Evolutionary conservation across 2,329 filamentous ascomycete genomes (phyloP), one percentile per base, ranked within the genome.

Genomic region (Coniella vitis): DNA sequence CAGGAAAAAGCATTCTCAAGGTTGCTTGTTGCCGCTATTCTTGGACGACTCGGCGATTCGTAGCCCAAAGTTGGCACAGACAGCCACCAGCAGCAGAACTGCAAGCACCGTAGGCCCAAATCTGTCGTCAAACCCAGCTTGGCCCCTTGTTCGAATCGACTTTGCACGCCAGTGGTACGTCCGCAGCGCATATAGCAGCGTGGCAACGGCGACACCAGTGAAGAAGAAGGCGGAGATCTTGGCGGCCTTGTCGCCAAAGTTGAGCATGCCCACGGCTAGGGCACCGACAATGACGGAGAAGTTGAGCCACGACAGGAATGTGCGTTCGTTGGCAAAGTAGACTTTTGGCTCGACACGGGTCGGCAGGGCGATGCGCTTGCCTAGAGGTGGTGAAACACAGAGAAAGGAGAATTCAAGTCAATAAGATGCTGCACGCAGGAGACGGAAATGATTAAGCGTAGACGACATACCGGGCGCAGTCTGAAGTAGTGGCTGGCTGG

Each of bases 281-380:
- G 93, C 93, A 63, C 93, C 93, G 54, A 98, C 86, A 69, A 98
- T 91, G 64, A 98, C 90, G 67, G 90, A 95, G 77, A 97, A 97
- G 79, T 98, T 98, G 64, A 98, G 87, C 93, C 93, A 98, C 70
- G 90, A 95, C 63, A 98, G 83, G 68, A 98, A 98, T 55, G 93
- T 98, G 56, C 93, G 89, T 74, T 98, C 93, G 77, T 98, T 98
- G 72, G 93, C 93, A 77, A 98, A 98, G 82, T 97, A 98, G 75
- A 98, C 93, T 73, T 98, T 98, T 61, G 93, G 93, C 71, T 98
- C 93, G 69, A 98, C 91, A 59, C 93, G 90, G 53, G 91, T 96
- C 50, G 93, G 93, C 56, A 98, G 88, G 62, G 93, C 91, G 66
- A 98, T 97, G 65, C 91, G 89, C 75, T 98, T 98, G 79, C 91